These are phyloP conservation scores for Protomyces lactucae-debilis DNA, from an alignment of 1,139 yeast genomes.

Conservation along the genomic window DNA sequence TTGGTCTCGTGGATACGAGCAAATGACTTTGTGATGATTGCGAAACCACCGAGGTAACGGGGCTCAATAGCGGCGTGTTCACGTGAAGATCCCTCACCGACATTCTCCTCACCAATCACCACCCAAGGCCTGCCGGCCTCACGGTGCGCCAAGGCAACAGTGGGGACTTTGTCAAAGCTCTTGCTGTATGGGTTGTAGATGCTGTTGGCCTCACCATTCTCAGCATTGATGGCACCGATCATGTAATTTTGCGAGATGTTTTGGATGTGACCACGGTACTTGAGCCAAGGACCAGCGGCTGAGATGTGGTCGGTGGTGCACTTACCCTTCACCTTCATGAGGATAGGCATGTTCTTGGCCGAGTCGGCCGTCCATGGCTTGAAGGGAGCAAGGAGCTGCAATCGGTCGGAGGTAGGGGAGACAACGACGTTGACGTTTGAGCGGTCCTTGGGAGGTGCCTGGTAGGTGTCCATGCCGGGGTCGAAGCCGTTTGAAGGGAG, in stretches of 20 bases:
- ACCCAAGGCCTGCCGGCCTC: slow-evolving; percentile 66
- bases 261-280: slow-evolving; percentile 99
- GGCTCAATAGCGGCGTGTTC: slow-evolving; percentile 99
- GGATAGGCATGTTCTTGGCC: slow-evolving; percentile 79
- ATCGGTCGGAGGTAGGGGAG: slow-evolving; percentile 80
- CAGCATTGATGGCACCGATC: slow-evolving; percentile 99
- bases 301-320: slow-evolving; percentile 99
- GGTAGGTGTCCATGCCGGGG: slow-evolving; percentile 92
- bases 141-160: slow-evolving; percentile 91
- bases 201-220: slow-evolving; percentile 90
- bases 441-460: slow-evolving; percentile 94
- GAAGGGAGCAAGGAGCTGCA: slow-evolving; percentile 88
- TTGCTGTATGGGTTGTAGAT: slow-evolving; percentile 89
- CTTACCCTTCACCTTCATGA: slow-evolving; percentile 95
- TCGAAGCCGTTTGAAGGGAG: slow-evolving; percentile 92
- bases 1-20: slow-evolving; percentile 96
- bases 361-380: slow-evolving; percentile 96
- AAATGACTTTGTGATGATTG: slow-evolving; percentile 93
- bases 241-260: slow-evolving; percentile 98
- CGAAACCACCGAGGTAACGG: slow-evolving; percentile 97
- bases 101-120: slow-evolving; percentile 97
- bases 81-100: slow-evolving; percentile 99
- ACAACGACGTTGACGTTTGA: slow-evolving; percentile 64
- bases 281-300: slow-evolving; percentile 99
- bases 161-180: slow-evolving; percentile 91